phyloP scores from a whole-genome alignment of 257 asterid species.

The Solanum megistacrolobum region DNA sequence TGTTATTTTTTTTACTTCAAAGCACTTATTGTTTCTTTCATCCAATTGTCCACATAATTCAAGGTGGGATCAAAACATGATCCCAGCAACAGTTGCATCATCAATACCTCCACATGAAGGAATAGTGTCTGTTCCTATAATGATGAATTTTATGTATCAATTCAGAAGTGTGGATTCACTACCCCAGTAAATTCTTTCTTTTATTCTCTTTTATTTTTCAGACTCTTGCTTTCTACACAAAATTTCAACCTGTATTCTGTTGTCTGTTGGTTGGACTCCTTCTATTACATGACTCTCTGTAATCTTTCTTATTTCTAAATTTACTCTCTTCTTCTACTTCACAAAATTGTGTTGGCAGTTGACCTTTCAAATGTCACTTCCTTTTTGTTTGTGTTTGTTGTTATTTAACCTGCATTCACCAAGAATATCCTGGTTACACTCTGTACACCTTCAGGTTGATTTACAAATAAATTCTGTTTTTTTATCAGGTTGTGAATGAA shows the following conservation, averaged over 20 bases:
- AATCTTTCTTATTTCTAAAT: neutral
- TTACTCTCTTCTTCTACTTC: neutral
- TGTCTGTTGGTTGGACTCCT: neutral
- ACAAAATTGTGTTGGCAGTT: neutral
- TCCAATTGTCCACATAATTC: neutral
- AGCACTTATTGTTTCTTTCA: neutral
- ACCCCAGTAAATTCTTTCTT: neutral
- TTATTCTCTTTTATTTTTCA: neutral
- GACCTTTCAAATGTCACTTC: neutral
- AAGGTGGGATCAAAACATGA: neutral
- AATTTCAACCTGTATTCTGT: neutral
- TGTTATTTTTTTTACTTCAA: neutral
- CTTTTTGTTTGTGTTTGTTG: neutral
- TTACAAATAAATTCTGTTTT: neutral
- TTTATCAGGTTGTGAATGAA: neutral
- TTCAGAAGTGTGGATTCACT: neutral
- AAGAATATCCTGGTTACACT: neutral
- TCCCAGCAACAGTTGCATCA: neutral
- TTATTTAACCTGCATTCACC: neutral
- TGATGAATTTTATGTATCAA: neutral
- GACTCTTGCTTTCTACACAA: neutral
- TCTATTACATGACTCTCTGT: neutral
- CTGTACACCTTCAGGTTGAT: neutral
- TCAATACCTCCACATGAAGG: neutral
- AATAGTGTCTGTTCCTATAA: neutral